These are phyloP conservation scores for Hyaloscypha hepaticicola DNA, from an alignment of 495 filamentous ascomycete species.

Conservation along the genomic window DNA sequence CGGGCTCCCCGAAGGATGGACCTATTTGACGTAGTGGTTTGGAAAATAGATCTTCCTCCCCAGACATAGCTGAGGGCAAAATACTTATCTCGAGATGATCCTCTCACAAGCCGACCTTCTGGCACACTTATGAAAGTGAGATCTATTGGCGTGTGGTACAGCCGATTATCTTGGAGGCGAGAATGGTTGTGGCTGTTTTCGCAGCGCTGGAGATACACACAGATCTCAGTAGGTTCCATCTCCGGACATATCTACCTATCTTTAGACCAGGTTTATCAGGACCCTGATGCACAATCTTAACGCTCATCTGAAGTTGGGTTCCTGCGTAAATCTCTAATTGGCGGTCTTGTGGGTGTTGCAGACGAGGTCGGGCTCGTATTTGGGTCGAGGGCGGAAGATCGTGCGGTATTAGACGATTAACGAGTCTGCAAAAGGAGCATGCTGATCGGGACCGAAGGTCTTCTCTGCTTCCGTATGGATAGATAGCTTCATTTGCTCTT, in stretches of 20 bases:
- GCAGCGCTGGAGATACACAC: neutral
- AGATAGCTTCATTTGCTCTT: no score
- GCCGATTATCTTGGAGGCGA: neutral
- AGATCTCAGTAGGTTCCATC: neutral
- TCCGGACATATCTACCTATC: no score
- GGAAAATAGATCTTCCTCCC: neutral
- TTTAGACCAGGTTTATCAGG: neutral
- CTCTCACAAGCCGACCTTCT: neutral
- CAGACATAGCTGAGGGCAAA: slow-evolving; percentile 1
- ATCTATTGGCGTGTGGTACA: neutral
- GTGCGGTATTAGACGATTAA: neutral
- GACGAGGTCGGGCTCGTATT: neutral
- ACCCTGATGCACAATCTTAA: neutral
- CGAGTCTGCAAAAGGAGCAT: neutral
- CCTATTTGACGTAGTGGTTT: neutral
- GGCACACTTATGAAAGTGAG: neutral
- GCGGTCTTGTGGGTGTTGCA: neutral
- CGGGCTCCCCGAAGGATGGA: neutral
- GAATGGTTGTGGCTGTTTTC: neutral
- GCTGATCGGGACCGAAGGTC: neutral
- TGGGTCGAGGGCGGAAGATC: neutral
- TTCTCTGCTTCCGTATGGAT: neutral
- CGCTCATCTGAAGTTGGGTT: neutral
- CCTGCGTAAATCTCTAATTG: neutral
- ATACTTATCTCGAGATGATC: neutral